Evolutionary conservation across 495 filamentous ascomycete genomes (phyloP).

Genomic region (Penicillium mononematosum): DNA sequence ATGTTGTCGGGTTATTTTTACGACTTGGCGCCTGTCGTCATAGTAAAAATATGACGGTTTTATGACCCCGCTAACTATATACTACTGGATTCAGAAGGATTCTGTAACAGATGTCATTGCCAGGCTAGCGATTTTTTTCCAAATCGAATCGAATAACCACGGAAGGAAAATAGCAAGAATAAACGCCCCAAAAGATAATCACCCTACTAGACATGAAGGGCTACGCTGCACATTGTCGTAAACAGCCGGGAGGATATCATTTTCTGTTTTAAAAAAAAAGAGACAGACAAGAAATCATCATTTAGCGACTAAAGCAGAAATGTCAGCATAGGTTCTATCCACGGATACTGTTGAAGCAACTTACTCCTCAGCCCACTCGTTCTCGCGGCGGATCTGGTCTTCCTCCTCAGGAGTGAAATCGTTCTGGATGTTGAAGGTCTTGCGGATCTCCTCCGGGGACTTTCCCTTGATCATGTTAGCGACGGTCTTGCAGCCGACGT

Average conservation of each 20-base stretch:
- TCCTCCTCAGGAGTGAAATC: constrained; percentile 76
- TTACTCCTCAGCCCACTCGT: constrained; percentile 73
- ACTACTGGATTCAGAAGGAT: not conserved
- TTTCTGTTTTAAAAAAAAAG: constrained; percentile 7
- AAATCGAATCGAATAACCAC: not conserved
- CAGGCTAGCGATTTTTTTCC: not conserved
- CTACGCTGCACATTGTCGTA: constrained; percentile 1
- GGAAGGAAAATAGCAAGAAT: not conserved
- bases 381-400: constrained; percentile 68
- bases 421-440: constrained; percentile 73
- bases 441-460: constrained; percentile 70
- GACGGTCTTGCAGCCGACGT: constrained; percentile 68
- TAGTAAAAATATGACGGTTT: not conserved
- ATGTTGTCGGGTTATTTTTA: not conserved
- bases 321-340: not conserved
- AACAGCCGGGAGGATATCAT: constrained; percentile 2
- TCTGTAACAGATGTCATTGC: not conserved
- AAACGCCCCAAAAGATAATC: constrained; percentile 1
- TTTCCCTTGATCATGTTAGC: constrained; percentile 77
- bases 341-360: constrained; percentile 14
- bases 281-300: not conserved
- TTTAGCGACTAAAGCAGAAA: constrained; percentile 39
- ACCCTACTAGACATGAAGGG: not conserved
- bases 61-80: not conserved
- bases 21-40: constrained; percentile 1